These are phyloP conservation scores for Podaxis sp. DNA, from an alignment of 768 basidiomycete species.

Conservation along the genomic window DNA sequence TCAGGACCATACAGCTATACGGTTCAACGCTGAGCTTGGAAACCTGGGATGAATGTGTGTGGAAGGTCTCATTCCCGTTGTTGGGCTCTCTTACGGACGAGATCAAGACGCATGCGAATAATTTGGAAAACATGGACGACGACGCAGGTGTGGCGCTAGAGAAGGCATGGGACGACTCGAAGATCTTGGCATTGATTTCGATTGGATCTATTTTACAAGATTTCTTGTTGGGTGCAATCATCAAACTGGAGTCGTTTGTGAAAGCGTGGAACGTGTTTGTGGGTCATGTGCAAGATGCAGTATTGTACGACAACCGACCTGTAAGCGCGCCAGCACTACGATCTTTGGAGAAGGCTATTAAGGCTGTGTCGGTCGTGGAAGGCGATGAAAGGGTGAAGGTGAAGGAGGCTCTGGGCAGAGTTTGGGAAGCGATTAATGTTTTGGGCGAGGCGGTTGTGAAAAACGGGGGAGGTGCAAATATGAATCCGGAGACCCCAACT, in stretches of 20 bases:
- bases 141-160: slow-evolving; percentile 13
- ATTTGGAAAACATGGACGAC: slow-evolving; percentile 10
- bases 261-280: slow-evolving; percentile 77
- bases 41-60: slow-evolving; percentile 90
- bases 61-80: slow-evolving; percentile 86
- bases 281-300: slow-evolving; percentile 61
- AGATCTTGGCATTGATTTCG: slow-evolving; percentile 79
- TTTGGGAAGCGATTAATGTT: slow-evolving; percentile 66
- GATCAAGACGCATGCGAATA: slow-evolving; percentile 38
- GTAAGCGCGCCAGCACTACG: slow-evolving; percentile 84
- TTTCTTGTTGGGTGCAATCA: slow-evolving; percentile 71
- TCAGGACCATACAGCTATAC: slow-evolving; percentile 91
- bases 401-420: slow-evolving; percentile 47
- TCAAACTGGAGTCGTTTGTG: slow-evolving; percentile 64
- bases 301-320: slow-evolving; percentile 59
- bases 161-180: slow-evolving; percentile 85
- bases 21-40: slow-evolving; percentile 77
- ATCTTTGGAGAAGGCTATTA: slow-evolving; percentile 76
- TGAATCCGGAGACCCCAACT: background rate
- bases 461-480: slow-evolving; percentile 28
- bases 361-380: slow-evolving; percentile 42
- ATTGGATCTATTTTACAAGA: slow-evolving; percentile 80
- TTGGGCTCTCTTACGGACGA: slow-evolving; percentile 63
- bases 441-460: slow-evolving; percentile 45
- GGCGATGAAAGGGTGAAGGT: slow-evolving; percentile 40